Evolutionary conservation across 2,329 filamentous ascomycete species (phyloP).

Genomic region (Rutstroemia sp.): DNA sequence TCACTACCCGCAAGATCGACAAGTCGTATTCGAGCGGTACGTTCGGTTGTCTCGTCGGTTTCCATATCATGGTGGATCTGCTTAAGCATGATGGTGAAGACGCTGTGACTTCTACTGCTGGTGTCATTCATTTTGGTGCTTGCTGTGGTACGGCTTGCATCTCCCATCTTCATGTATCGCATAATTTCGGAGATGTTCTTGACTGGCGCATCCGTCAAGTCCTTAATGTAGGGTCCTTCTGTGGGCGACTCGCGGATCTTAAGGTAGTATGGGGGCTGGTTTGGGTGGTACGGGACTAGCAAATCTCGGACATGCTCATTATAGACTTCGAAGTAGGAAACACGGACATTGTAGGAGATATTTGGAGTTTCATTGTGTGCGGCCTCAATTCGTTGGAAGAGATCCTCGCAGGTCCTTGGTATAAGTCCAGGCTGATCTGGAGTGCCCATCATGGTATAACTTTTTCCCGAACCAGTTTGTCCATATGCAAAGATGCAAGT

Average conservation of each 20-base stretch:
- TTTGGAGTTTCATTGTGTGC: conserved; percentile 70
- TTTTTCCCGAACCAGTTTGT: conserved; percentile 95
- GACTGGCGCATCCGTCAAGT: conserved; percentile 87
- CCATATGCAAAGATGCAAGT: conserved; percentile 99
- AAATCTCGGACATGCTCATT: conserved; percentile 97
- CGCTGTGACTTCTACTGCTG: conserved; percentile 89
- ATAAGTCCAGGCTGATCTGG: conserved; percentile 84
- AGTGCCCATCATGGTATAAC: conserved; percentile 96
- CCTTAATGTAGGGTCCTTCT: conserved; percentile 95
- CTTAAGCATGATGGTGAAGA: conserved; percentile 96
- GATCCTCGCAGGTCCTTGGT: conserved; percentile 87
- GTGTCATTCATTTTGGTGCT: conserved; percentile 99
- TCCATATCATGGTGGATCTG: conserved; percentile 97
- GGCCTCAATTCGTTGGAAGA: conserved; percentile 86
- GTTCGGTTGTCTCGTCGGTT: conserved; percentile 95
- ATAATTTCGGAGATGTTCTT: conserved; percentile 81
- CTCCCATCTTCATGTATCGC: conserved; percentile 83
- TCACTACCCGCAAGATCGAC: conserved; percentile 95
- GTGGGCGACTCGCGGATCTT: conserved; percentile 95
- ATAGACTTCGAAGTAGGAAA: conserved; percentile 99
- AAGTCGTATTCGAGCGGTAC: conserved; percentile 84
- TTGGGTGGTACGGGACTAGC: conserved; percentile 63
- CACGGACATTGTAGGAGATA: conserved; percentile 93
- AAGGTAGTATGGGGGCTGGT: conserved; percentile 79
- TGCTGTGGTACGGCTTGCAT: conserved; percentile 78